These are phyloP conservation scores for Leccinum ochraceum DNA, from an alignment of 768 basidiomycete genomes.

Conservation along the genomic window DNA sequence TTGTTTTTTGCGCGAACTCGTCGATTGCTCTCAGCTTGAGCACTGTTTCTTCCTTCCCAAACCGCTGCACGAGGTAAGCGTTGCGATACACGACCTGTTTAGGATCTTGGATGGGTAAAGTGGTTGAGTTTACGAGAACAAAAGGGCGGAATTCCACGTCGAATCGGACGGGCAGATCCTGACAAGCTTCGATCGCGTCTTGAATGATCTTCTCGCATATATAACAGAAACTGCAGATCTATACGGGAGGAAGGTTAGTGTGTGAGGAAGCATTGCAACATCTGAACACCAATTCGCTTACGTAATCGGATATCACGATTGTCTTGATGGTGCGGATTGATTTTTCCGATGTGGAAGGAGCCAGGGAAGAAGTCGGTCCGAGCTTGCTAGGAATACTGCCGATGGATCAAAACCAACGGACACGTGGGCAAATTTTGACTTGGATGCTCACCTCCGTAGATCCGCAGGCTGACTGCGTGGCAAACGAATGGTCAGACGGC, in stretches of 20 bases:
- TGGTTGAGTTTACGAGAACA: slow-evolving; percentile 18
- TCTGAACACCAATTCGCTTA: slow-evolving; percentile 5
- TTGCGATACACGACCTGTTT: slow-evolving; percentile 18
- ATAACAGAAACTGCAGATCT: slow-evolving; percentile 41
- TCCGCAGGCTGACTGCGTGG: slow-evolving; percentile 9
- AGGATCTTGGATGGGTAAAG: neutral
- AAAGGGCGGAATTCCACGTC: slow-evolving; percentile 36
- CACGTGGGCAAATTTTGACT: neutral
- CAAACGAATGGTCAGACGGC: neutral
- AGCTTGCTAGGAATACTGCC: slow-evolving; percentile 24
- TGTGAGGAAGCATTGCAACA: neutral
- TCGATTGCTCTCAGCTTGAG: slow-evolving; percentile 22
- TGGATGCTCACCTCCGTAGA: slow-evolving; percentile 19
- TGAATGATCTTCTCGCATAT: slow-evolving; percentile 35
- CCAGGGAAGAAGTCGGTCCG: neutral
- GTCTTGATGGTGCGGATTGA: slow-evolving; percentile 30
- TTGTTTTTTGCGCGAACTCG: slow-evolving; percentile 28
- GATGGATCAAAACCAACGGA: slow-evolving; percentile 1
- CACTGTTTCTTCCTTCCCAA: slow-evolving; percentile 29
- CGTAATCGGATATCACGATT: slow-evolving; percentile 36
- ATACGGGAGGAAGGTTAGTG: neutral
- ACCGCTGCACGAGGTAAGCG: slow-evolving; percentile 21
- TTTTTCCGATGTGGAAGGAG: slow-evolving; percentile 2
- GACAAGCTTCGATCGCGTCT: slow-evolving; percentile 35
- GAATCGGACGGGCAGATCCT: slow-evolving; percentile 31